Evolutionary conservation across 2,329 filamentous ascomycete genomes (phyloP).

Genomic region (Salinomyces thailandicus): DNA sequence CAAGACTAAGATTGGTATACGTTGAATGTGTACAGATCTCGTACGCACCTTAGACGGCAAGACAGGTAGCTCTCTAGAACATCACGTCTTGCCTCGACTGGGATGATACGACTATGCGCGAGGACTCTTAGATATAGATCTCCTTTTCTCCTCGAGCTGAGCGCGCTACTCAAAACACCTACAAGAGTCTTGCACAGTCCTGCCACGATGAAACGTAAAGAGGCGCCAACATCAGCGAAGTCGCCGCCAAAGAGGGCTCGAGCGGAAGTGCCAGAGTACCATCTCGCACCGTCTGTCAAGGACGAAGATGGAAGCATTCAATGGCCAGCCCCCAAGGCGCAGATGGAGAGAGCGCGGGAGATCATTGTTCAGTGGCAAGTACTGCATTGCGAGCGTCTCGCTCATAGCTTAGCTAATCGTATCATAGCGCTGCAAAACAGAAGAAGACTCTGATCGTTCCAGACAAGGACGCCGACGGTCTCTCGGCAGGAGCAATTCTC

Average conservation of each 20-base stretch:
- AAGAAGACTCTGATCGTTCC: constrained; percentile 51
- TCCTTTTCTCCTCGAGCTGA: no score
- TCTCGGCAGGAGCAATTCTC: constrained; percentile 52
- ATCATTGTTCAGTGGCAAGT: constrained; percentile 50
- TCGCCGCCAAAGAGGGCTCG: constrained; percentile 21
- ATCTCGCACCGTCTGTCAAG: constrained; percentile 31
- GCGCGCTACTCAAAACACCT: background rate
- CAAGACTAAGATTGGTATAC: no score
- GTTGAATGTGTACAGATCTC: no score
- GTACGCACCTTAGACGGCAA: no score
- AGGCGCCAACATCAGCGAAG: constrained; percentile 7
- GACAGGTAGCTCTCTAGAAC: no score
- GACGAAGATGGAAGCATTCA: constrained; percentile 40
- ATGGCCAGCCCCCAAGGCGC: constrained; percentile 51
- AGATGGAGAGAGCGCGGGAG: constrained; percentile 45
- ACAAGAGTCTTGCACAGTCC: no score
- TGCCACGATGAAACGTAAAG: constrained; percentile 19
- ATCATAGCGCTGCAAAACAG: constrained; percentile 39
- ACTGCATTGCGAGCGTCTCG: constrained; percentile 1
- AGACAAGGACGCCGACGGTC: constrained; percentile 59
- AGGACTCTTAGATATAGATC: no score
- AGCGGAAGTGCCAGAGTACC: constrained; percentile 35
- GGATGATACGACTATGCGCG: no score
- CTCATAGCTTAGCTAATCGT: constrained; percentile 9
- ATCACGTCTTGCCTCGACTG: no score